Evolutionary conservation across 768 basidiomycete species (phyloP).

Genomic region (Lentinula edodes): DNA sequence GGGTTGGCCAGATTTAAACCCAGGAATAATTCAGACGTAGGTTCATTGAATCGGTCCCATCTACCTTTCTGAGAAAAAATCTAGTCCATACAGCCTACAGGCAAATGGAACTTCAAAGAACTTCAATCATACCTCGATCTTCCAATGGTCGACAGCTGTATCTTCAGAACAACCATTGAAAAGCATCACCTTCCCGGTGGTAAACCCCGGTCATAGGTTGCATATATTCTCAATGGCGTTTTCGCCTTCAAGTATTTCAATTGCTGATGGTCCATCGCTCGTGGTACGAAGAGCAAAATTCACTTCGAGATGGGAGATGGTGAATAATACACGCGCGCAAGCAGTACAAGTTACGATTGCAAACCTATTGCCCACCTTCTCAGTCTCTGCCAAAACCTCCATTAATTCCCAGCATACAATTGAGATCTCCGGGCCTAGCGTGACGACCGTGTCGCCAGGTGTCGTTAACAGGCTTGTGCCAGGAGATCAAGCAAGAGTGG

Average conservation of each 20-base stretch:
- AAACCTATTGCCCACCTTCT: conserved; percentile 38
- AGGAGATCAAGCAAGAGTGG: conserved; percentile 43
- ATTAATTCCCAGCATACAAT: conserved; percentile 27
- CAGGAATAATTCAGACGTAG: conserved; percentile 40
- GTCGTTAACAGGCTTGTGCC: conserved; percentile 40
- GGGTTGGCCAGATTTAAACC: conserved; percentile 32
- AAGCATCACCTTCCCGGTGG: conserved; percentile 39
- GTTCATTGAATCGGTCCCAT: background rate
- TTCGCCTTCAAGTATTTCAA: conserved; percentile 21
- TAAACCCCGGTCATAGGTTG: conserved; percentile 25
- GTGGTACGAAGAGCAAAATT: conserved; percentile 38
- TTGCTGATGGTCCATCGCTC: conserved; percentile 21
- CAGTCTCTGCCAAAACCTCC: conserved; percentile 22
- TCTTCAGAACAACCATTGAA: conserved; percentile 32
- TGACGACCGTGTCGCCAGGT: conserved; percentile 39
- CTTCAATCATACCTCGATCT: conserved; percentile 38
- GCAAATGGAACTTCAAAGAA: conserved; percentile 25
- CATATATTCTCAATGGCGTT: conserved; percentile 43
- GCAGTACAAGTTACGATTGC: conserved; percentile 46
- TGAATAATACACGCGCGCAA: conserved; percentile 33
- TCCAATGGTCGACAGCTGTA: conserved; percentile 38
- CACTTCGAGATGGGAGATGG: conserved; percentile 39
- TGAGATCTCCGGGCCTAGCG: conserved; percentile 28
- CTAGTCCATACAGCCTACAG: conserved; percentile 42
- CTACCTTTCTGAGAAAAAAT: background rate